Evolutionary conservation across 352 stramenopile genomes (phyloP).

Genomic region (Globisporangium rhizosaccharum): DNA sequence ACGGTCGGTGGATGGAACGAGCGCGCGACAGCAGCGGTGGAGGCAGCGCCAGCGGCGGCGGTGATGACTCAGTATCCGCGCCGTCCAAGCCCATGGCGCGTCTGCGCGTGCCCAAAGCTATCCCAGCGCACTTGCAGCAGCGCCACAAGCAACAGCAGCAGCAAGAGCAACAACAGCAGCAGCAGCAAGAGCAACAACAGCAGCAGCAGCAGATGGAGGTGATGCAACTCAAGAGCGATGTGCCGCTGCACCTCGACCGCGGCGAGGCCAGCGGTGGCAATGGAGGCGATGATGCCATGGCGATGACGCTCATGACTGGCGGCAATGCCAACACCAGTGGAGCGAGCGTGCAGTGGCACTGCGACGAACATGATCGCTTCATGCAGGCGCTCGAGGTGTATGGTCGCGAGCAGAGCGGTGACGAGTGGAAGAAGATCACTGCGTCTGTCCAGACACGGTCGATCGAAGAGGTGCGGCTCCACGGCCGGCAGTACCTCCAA

Average conservation of each 20-base stretch:
- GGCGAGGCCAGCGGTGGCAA: background rate
- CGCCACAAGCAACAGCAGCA: slow-evolving; percentile 8
- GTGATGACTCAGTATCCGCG: background rate
- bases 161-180: background rate
- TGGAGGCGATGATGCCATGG: background rate
- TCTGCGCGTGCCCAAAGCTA: slow-evolving; percentile 13
- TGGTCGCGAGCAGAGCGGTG: slow-evolving; percentile 36
- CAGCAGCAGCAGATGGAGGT: background rate
- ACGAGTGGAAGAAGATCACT: slow-evolving; percentile 71
- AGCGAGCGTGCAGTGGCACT: slow-evolving; percentile 27
- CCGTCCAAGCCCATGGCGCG: slow-evolving; percentile 7
- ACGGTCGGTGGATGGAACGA: slow-evolving; percentile 12
- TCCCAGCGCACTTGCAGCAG: slow-evolving; percentile 16
- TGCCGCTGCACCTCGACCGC: background rate
- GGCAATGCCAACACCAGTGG: background rate
- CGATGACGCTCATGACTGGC: background rate
- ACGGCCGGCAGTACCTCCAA: slow-evolving; percentile 72
- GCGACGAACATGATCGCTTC: slow-evolving; percentile 74
- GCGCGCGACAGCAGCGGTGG: background rate
- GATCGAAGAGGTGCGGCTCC: slow-evolving; percentile 56
- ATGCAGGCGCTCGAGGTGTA: slow-evolving; percentile 77
- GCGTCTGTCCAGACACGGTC: slow-evolving; percentile 64
- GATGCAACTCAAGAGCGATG: slow-evolving; percentile 5
- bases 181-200: background rate
- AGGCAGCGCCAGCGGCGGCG: background rate